These are phyloP conservation scores for Leccinum uliginosum DNA, from an alignment of 768 basidiomycete species.

Conservation along the genomic window DNA sequence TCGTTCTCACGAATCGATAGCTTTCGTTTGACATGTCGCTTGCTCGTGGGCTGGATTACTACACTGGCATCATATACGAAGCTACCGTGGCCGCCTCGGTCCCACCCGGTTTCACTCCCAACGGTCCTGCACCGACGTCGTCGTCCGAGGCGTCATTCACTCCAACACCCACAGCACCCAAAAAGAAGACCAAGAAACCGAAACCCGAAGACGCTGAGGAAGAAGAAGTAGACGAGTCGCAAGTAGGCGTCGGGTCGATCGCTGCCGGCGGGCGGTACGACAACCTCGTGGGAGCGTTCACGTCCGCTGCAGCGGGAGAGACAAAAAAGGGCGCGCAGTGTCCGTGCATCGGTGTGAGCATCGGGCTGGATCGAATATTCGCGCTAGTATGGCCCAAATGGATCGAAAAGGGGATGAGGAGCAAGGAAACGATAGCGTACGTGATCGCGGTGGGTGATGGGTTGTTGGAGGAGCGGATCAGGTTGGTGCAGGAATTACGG, in stretches of 20 bases:
- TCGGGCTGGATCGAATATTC: slow-evolving; percentile 93
- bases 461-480: slow-evolving; percentile 78
- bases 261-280: slow-evolving; percentile 99
- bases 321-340: slow-evolving; percentile 62
- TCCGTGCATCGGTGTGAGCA: slow-evolving; percentile 89
- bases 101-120: slow-evolving; percentile 71
- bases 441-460: slow-evolving; percentile 92
- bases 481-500: slow-evolving; percentile 73
- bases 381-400: slow-evolving; percentile 87
- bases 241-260: slow-evolving; percentile 96
- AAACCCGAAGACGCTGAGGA: slow-evolving; percentile 45
- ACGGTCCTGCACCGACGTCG: slow-evolving; percentile 40
- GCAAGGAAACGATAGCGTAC: slow-evolving; percentile 91
- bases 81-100: slow-evolving; percentile 92
- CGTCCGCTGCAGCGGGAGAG: slow-evolving; percentile 71
- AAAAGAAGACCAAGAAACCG: slow-evolving; percentile 41
- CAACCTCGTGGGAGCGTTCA: slow-evolving; percentile 89
- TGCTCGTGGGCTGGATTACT: slow-evolving; percentile 97
- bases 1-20: slow-evolving; percentile 34
- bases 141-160: slow-evolving; percentile 23
- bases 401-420: slow-evolving; percentile 72
- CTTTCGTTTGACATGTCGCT: slow-evolving; percentile 96
- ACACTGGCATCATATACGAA: slow-evolving; percentile 98
- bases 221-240: slow-evolving; percentile 87
- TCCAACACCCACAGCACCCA: slow-evolving; percentile 19